A percentile compares a stretch with the other conserved stretches of the same genome.
phyloP scores from a whole-genome alignment of 805 yeast species.

The Pichia rugopelliculosa region DNA sequence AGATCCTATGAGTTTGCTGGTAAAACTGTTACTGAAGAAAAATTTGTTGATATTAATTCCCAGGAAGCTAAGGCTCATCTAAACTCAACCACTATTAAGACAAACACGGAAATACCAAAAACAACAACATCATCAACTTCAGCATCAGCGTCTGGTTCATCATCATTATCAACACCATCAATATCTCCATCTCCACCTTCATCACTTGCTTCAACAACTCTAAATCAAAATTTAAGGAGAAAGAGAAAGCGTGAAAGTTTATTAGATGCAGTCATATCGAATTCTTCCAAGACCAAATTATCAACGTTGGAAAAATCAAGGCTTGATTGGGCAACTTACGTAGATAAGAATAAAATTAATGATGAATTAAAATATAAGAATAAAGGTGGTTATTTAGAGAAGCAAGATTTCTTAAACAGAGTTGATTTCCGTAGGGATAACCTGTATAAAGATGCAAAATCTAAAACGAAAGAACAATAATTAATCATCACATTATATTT shows the following conservation, averaged over 20 bases:
- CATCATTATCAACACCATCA: not conserved
- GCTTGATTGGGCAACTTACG: conserved; percentile 92
- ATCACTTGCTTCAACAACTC: not conserved
- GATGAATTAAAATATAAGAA: conserved; percentile 78
- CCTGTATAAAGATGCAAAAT: conserved; percentile 36
- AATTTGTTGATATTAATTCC: conserved; percentile 65
- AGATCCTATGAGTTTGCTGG: conserved; percentile 89
- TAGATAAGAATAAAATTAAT: conserved; percentile 74
- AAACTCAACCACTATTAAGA: conserved; percentile 35
- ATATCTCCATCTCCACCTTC: not conserved
- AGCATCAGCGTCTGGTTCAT: not conserved
- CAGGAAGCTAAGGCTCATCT: conserved; percentile 85
- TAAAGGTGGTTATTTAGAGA: conserved; percentile 86
- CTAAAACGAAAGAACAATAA: not conserved
- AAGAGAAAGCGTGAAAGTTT: conserved; percentile 69
- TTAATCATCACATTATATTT: not conserved
- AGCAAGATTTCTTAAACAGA: conserved; percentile 79
- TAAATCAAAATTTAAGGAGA: conserved; percentile 6
- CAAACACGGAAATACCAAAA: not conserved
- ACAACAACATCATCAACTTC: not conserved
- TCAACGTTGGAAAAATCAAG: conserved; percentile 90
- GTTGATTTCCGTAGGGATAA: conserved; percentile 56
- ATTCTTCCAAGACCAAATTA: conserved; percentile 66
- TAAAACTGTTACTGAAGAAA: conserved; percentile 66
- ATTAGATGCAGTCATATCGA: conserved; percentile 65